Conservation (phyloP, 1,284 basidiomycete species). For the Ganoderma meredithae region DNA sequence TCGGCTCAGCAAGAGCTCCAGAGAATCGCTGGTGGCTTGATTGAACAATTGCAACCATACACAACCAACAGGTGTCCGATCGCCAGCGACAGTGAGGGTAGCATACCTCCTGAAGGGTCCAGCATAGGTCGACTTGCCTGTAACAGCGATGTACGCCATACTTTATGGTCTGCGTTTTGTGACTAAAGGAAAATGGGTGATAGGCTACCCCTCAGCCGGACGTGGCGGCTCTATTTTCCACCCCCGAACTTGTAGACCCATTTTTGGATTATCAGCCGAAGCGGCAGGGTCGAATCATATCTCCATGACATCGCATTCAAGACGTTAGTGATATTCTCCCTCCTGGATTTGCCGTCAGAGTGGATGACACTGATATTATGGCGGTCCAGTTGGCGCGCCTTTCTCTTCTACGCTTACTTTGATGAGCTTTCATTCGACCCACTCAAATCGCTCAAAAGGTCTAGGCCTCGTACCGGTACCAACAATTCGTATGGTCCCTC, state of each 20-base stretch:
- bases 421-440: slow-evolving; percentile 30
- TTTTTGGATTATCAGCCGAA: background rate
- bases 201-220: background rate
- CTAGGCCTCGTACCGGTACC: background rate
- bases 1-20: background rate
- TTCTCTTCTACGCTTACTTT: slow-evolving; percentile 35
- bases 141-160: background rate
- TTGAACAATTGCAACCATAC: background rate
- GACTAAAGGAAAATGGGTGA: background rate
- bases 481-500: slow-evolving; percentile 7
- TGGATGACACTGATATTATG: background rate
- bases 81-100: background rate
- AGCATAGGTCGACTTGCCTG: background rate
- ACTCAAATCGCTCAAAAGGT: slow-evolving; percentile 24
- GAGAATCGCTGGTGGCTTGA: background rate
- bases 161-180: background rate
- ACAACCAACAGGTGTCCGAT: background rate
- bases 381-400: slow-evolving; percentile 30
- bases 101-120: background rate
- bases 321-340: background rate
- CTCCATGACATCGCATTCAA: background rate
- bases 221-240: background rate
- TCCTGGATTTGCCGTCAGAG: background rate
- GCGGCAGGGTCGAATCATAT: background rate
- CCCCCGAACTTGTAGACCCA: background rate